phyloP scores from a whole-genome alignment of 352 stramenopile genomes.

The Pythium folliculosum region DNA sequence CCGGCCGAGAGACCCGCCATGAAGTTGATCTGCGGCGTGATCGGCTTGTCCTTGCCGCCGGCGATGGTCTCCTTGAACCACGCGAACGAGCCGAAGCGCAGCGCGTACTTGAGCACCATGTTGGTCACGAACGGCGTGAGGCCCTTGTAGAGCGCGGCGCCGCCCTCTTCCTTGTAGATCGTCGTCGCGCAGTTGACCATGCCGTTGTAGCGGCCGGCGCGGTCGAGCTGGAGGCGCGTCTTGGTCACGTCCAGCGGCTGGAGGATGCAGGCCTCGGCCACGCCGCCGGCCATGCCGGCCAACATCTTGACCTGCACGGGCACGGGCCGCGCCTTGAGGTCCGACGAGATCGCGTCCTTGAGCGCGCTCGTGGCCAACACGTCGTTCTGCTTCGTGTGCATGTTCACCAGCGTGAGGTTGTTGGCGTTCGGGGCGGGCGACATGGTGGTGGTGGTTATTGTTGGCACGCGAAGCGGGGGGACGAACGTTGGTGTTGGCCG shows the following conservation, averaged over 20 bases:
- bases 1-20: conserved; percentile 90
- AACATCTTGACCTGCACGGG: conserved; percentile 86
- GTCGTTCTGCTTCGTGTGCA: conserved; percentile 28
- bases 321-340: conserved; percentile 69
- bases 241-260: conserved; percentile 88
- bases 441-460: not conserved
- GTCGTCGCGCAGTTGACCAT: conserved; percentile 82
- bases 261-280: conserved; percentile 82
- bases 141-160: conserved; percentile 81
- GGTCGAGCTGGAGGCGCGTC: conserved; percentile 84
- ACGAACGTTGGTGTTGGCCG: conserved; percentile 23
- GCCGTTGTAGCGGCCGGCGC: conserved; percentile 74
- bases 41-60: conserved; percentile 65
- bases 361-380: conserved; percentile 69
- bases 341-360: conserved; percentile 72
- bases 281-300: conserved; percentile 82
- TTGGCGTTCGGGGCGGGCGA: conserved; percentile 17
- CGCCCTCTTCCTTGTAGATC: conserved; percentile 82
- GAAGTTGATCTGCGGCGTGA: conserved; percentile 81
- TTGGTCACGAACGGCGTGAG: conserved; percentile 86
- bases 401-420: conserved; percentile 35
- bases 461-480: not conserved
- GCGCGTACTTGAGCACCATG: conserved; percentile 90
- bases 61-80: conserved; percentile 88
- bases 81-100: conserved; percentile 84